Conservation (phyloP, 345 rosid genomes). For the Balakata baccata region DNA sequence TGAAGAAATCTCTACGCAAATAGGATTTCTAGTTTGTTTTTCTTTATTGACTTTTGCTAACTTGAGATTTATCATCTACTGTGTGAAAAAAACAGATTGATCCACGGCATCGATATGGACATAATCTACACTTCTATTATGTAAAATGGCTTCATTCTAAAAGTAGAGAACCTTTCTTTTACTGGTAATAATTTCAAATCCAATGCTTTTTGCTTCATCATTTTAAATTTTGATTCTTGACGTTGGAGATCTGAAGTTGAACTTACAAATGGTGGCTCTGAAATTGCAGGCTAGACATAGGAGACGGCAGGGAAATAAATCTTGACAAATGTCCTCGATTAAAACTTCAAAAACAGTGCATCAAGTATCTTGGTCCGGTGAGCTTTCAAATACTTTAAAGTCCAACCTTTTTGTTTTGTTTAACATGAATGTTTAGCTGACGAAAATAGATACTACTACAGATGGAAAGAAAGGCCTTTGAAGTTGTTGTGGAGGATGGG, state of each 20-base stretch:
- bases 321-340: conserved; percentile 64
- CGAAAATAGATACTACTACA: conserved; percentile 20
- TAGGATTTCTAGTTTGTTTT: neutral
- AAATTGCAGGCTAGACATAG: conserved; percentile 82
- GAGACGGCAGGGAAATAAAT: conserved; percentile 86
- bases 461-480: conserved; percentile 83
- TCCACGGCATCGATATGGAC: conserved; percentile 94
- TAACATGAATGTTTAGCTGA: conserved; percentile 9
- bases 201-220: neutral
- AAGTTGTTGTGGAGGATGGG: conserved; percentile 68
- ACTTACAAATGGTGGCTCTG: conserved; percentile 10
- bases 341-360: conserved; percentile 84
- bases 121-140: conserved; percentile 80
- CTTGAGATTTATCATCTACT: conserved; percentile 11
- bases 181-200: conserved; percentile 59
- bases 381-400: conserved; percentile 22
- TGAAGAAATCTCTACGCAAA: neutral
- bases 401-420: neutral
- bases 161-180: conserved; percentile 94
- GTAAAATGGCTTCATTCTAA: conserved; percentile 72
- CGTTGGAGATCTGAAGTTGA: conserved; percentile 16
- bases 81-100: conserved; percentile 55
- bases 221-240: conserved; percentile 15
- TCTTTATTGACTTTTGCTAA: conserved; percentile 16
- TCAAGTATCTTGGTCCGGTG: conserved; percentile 93